These are phyloP conservation scores for Isabelozyma rhagii DNA, from an alignment of 805 yeast species.

Conservation along the genomic window DNA sequence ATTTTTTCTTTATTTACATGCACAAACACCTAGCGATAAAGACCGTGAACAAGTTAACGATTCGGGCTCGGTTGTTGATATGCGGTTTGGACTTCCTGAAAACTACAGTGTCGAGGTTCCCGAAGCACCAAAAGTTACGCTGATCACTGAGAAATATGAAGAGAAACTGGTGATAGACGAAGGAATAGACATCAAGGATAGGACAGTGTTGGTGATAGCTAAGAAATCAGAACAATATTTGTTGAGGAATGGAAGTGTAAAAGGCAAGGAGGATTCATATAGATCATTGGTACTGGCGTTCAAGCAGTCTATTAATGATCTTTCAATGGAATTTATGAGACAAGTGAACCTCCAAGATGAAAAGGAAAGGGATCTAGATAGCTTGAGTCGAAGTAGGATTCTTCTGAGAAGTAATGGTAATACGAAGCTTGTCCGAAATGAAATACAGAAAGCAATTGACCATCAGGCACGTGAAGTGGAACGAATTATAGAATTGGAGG, in stretches of 20 bases:
- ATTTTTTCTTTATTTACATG: background rate
- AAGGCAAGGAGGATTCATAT: background rate
- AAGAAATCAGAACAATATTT: background rate
- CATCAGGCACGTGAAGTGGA: slow-evolving; percentile 15
- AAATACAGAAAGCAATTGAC: slow-evolving; percentile 1
- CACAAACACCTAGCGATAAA: background rate
- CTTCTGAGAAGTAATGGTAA: slow-evolving; percentile 1
- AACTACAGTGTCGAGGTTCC: slow-evolving; percentile 13
- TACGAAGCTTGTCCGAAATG: background rate
- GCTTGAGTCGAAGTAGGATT: background rate
- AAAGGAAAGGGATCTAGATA: background rate
- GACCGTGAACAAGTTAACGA: no score
- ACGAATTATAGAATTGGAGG: slow-evolving; percentile 12
- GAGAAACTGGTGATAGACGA: no score
- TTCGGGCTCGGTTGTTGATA: background rate
- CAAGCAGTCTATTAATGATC: background rate
- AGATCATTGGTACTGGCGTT: background rate
- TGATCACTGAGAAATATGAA: no score
- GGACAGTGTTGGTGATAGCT: background rate
- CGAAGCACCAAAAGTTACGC: background rate
- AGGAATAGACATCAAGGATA: no score
- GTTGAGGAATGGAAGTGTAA: no score
- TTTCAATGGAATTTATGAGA: background rate
- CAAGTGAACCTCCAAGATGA: background rate
- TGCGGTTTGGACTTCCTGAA: slow-evolving; percentile 28